Evolutionary conservation across 176 grass and related monocot genomes (phyloP).

Genomic region (Oryza glaberrima): DNA sequence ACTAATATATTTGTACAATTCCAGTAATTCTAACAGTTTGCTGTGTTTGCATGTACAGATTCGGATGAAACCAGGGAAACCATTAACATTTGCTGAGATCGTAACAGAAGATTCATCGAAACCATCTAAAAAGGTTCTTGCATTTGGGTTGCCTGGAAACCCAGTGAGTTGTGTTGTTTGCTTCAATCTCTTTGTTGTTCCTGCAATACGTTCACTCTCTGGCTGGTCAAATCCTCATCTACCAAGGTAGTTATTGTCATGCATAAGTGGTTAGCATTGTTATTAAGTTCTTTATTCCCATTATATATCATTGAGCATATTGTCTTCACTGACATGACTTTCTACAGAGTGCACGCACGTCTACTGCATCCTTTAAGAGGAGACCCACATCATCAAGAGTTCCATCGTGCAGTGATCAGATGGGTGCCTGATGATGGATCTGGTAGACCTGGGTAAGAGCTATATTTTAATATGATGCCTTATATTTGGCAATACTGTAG

Average conservation of each 20-base stretch:
- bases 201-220: conserved; percentile 74
- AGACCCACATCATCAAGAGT: conserved; percentile 65
- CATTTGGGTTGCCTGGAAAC: conserved; percentile 99
- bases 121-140: conserved; percentile 63
- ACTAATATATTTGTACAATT: not conserved
- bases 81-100: conserved; percentile 82
- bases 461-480: conserved; percentile 10
- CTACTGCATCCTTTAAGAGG: conserved; percentile 66
- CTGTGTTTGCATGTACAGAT: conserved; percentile 50
- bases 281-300: not conserved
- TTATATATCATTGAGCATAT: conserved; percentile 6
- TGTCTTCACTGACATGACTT: conserved; percentile 20
- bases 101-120: conserved; percentile 44
- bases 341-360: conserved; percentile 67
- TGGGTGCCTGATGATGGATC: conserved; percentile 93
- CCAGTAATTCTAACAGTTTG: conserved; percentile 34
- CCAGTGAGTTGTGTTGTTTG: conserved; percentile 95
- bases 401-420: conserved; percentile 80
- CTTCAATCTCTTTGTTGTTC: conserved; percentile 90
- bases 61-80: conserved; percentile 91
- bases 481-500: not conserved
- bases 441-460: conserved; percentile 78
- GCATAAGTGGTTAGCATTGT: not conserved
- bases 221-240: conserved; percentile 81
- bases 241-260: conserved; percentile 57